These are phyloP conservation scores for Ormosia emarginata DNA, from an alignment of 306 rosid species.

Conservation along the genomic window DNA sequence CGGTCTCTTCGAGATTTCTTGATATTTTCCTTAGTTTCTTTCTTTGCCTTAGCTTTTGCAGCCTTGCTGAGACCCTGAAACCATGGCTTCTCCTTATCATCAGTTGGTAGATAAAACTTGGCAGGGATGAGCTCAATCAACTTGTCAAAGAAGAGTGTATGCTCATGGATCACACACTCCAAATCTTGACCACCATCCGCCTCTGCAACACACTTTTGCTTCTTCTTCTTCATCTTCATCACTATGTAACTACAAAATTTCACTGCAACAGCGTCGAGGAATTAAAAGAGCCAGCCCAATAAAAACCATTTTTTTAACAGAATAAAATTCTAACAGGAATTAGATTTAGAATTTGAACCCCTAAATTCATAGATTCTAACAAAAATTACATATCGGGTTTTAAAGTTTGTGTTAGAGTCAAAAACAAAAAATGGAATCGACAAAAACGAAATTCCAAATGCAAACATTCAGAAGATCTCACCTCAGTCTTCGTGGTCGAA, in stretches of 20 bases:
- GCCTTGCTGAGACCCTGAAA: conserved; percentile 80
- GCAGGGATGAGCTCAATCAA: conserved; percentile 81
- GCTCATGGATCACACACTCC: conserved; percentile 52
- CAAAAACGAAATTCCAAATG: no score
- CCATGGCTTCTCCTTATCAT: conserved; percentile 72
- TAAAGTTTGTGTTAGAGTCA: no score
- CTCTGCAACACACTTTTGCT: conserved; percentile 9
- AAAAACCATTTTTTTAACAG: neutral
- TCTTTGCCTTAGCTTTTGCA: conserved; percentile 56
- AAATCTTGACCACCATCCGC: conserved; percentile 25
- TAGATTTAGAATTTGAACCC: no score
- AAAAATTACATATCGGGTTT: no score
- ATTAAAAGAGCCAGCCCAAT: neutral
- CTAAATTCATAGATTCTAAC: no score
- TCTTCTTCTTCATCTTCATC: conserved; percentile 58
- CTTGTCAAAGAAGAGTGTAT: conserved; percentile 69
- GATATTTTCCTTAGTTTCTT: conserved; percentile 67
- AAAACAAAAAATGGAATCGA: no score
- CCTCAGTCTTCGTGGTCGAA: no score
- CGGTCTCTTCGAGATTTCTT: conserved; percentile 66
- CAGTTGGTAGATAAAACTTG: conserved; percentile 62
- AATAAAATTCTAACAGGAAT: no score
- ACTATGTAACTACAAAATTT: neutral
- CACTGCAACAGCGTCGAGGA: neutral
- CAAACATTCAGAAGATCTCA: no score